phyloP scores from a whole-genome alignment of 1,139 yeast species.

The Nakaseomyces sp. region DNA sequence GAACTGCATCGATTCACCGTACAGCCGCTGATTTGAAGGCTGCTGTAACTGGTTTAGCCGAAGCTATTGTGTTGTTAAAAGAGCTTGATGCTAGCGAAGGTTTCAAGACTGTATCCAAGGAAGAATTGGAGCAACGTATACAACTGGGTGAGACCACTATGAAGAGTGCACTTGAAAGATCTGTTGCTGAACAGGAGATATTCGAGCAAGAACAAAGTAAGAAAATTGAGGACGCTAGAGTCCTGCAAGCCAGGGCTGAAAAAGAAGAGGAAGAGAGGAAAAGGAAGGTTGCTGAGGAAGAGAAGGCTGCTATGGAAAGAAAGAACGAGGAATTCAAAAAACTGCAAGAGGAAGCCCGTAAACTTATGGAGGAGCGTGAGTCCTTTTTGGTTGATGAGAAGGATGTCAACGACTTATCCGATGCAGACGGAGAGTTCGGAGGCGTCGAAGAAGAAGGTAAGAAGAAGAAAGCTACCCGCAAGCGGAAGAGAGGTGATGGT shows the following conservation, averaged over 20 bases:
- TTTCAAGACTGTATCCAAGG: constrained; percentile 65
- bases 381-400: constrained; percentile 32
- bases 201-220: constrained; percentile 50
- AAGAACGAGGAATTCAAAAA: constrained; percentile 53
- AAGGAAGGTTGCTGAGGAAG: constrained; percentile 37
- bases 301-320: constrained; percentile 38
- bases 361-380: constrained; percentile 37
- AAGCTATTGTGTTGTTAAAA: constrained; percentile 54
- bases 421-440: constrained; percentile 25
- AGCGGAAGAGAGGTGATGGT: constrained; percentile 18
- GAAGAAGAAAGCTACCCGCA: constrained; percentile 14
- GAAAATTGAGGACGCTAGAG: constrained; percentile 60
- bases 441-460: constrained; percentile 18
- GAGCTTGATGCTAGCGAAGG: constrained; percentile 47
- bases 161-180: constrained; percentile 59
- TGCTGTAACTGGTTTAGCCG: constrained; percentile 50
- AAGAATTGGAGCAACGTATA: constrained; percentile 78
- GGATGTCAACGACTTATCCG: constrained; percentile 29
- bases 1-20: constrained; percentile 52
- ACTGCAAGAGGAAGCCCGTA: constrained; percentile 73
- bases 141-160: constrained; percentile 73
- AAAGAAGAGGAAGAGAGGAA: constrained; percentile 51
- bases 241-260: constrained; percentile 35
- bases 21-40: constrained; percentile 51
- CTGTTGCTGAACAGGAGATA: constrained; percentile 63